A percentile compares a stretch with the other conserved stretches of the same genome.
phyloP scores from a whole-genome alignment of 2,329 filamentous ascomycete genomes.

The Aspergillus udagawae region DNA sequence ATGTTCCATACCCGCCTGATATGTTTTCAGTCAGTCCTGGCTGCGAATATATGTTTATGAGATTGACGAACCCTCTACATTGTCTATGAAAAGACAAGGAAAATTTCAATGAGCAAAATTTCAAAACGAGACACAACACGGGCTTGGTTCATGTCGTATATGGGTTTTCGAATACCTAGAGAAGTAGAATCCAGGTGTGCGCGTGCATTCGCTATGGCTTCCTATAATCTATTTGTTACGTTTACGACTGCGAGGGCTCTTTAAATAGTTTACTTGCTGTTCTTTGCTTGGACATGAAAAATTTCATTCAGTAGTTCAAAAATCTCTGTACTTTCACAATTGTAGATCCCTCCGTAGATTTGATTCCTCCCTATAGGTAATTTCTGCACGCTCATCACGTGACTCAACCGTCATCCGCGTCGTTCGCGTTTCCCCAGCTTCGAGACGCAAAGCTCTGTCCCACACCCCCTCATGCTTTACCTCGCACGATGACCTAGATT shows the following conservation, averaged over 20 bases:
- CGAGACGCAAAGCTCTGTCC: constrained; percentile 5
- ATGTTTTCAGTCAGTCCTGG: constrained; percentile 37
- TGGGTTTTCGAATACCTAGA: constrained; percentile 28
- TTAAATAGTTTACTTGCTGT: constrained; percentile 22
- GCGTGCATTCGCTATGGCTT: constrained; percentile 27
- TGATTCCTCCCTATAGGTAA: no score
- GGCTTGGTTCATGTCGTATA: constrained; percentile 26
- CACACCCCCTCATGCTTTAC: constrained; percentile 5
- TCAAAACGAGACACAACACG: constrained; percentile 22
- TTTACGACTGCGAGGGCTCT: constrained; percentile 26
- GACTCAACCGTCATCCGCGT: constrained; percentile 13
- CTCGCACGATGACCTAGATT: not conserved
- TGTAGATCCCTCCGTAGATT: not conserved
- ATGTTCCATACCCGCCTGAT: constrained; percentile 39
- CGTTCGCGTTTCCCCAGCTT: constrained; percentile 18
- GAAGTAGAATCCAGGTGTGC: constrained; percentile 28
- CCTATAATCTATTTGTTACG: constrained; percentile 23
- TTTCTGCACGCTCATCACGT: constrained; percentile 8
- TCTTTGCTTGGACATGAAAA: constrained; percentile 28
- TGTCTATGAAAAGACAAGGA: constrained; percentile 21
- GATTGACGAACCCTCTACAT: constrained; percentile 42
- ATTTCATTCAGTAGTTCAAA: constrained; percentile 22
- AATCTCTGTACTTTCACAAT: not conserved
- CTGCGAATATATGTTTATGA: constrained; percentile 39
- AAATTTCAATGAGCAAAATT: constrained; percentile 24